Conservation (phyloP, 1,139 yeast species). For the Hyphopichia burtonii region DNA sequence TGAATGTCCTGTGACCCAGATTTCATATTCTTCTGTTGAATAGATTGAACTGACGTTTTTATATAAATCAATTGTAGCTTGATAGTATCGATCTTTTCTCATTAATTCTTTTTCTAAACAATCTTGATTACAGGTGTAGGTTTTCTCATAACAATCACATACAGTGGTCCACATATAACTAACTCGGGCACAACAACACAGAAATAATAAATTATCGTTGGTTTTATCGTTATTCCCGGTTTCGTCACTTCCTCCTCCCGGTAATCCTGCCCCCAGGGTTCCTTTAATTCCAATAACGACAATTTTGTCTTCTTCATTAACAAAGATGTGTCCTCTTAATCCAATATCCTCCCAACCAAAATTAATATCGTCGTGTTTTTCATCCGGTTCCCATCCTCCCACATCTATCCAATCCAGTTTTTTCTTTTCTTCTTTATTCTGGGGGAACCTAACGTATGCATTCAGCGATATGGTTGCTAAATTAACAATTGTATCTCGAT, state of each 20-base stretch:
- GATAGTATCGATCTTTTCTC: slow-evolving; percentile 77
- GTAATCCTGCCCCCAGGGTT: slow-evolving; percentile 81
- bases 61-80: slow-evolving; percentile 76
- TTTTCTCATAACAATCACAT: slow-evolving; percentile 85
- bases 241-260: slow-evolving; percentile 72
- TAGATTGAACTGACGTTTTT: slow-evolving; percentile 66
- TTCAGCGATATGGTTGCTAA: slow-evolving; percentile 87
- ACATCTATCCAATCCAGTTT: slow-evolving; percentile 82
- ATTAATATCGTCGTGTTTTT: slow-evolving; percentile 32
- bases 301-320: slow-evolving; percentile 58
- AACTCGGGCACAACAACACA: slow-evolving; percentile 95
- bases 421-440: slow-evolving; percentile 53
- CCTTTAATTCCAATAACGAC: slow-evolving; percentile 88
- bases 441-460: slow-evolving; percentile 82
- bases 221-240: slow-evolving; percentile 78
- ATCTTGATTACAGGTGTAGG: slow-evolving; percentile 86
- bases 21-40: slow-evolving; percentile 58
- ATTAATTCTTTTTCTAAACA: slow-evolving; percentile 79
- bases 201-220: slow-evolving; percentile 85
- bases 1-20: slow-evolving; percentile 96
- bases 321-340: slow-evolving; percentile 87
- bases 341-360: slow-evolving; percentile 91
- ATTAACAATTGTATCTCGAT: slow-evolving; percentile 67
- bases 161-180: slow-evolving; percentile 93
- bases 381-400: slow-evolving; percentile 54